Evolutionary conservation across 306 rosid genomes (phyloP), one percentile per base, ranked within the genome.

Genomic region (Vigna trinervia): DNA sequence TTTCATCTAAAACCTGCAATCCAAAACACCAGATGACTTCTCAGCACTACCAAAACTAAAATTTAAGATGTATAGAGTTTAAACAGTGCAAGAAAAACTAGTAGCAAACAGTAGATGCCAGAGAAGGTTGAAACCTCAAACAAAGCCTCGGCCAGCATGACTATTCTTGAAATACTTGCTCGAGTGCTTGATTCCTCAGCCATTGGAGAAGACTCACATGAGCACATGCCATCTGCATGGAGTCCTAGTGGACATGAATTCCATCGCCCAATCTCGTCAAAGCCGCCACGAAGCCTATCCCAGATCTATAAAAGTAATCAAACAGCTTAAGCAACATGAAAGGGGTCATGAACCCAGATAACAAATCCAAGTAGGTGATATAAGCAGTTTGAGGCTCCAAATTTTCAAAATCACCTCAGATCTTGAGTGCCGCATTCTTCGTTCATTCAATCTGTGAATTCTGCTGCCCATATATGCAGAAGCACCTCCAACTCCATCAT

Each of bases 131-230:
- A 8, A 74, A 94, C 98, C 97, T 95, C 98, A 69, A 92, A 95
- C 57, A 95, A 84, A 82, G 98, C 97, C 78, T 92, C 98, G 68
- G 98, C 97, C 74, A 95, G 91, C 97, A 95, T 90, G 82, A 93
- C 92, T 63, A 95, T 92, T 88, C 98, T 91, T 46, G 98, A 95
- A 88, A 95, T 92, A 83, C 97, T 95, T 71, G 92, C 94, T 79
- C 92, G 93, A 80, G 98, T 86, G 81, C 89, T 86, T 20, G 97
- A 90, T 83, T 82, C 91, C 81, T 95, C 98, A 6, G 83, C 81
- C 80, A 83, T 46, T 71, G 85, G 87, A 75, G 81, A 78, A 17
- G 96, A 90, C 75, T 89, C 92, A 15, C 98, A 95, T 7, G 97
- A 87, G 84, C 98, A 95, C 78, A 82, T 41, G 83, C 97, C 98